Conservation (phyloP, 306 rosid genomes). For the Medicago lupulina region DNA sequence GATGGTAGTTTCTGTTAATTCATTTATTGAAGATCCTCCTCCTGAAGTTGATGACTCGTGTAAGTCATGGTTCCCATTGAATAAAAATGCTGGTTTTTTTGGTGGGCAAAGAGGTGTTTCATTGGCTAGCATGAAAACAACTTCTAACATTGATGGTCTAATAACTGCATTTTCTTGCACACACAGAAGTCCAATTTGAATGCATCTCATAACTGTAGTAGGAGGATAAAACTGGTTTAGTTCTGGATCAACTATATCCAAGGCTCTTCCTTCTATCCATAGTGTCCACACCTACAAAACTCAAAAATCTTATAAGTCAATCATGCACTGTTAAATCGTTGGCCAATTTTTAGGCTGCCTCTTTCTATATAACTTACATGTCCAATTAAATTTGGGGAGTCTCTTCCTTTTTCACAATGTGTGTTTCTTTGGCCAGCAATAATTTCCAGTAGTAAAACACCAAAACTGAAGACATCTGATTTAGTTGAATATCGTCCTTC, state of each 20-base stretch:
- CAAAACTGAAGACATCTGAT: constrained; percentile 57
- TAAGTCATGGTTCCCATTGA: constrained; percentile 11
- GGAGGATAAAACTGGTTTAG: constrained; percentile 27
- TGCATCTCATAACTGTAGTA: constrained; percentile 51
- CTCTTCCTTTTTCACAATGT: constrained; percentile 15
- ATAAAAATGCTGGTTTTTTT: constrained; percentile 57
- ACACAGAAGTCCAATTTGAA: constrained; percentile 60
- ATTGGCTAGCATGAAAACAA: constrained; percentile 58
- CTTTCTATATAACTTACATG: constrained; percentile 35
- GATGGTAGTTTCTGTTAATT: constrained; percentile 37
- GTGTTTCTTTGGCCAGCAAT: constrained; percentile 43
- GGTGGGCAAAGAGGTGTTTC: constrained; percentile 53
- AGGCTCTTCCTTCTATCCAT: constrained; percentile 56
- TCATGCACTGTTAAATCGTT: no score
- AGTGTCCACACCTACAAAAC: constrained; percentile 76
- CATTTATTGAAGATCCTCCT: constrained; percentile 52
- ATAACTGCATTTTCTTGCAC: constrained; percentile 52
- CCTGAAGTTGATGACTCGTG: constrained; percentile 39
- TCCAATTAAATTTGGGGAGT: constrained; percentile 43
- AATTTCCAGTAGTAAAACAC: constrained; percentile 49
- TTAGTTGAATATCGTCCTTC: constrained; percentile 49
- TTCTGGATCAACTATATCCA: constrained; percentile 52
- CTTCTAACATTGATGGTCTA: constrained; percentile 61
- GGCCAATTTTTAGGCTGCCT: neutral
- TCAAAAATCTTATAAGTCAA: no score